Conservation (phyloP, 176 grass and related monocot genomes). For the Eragrostis nindensis region DNA sequence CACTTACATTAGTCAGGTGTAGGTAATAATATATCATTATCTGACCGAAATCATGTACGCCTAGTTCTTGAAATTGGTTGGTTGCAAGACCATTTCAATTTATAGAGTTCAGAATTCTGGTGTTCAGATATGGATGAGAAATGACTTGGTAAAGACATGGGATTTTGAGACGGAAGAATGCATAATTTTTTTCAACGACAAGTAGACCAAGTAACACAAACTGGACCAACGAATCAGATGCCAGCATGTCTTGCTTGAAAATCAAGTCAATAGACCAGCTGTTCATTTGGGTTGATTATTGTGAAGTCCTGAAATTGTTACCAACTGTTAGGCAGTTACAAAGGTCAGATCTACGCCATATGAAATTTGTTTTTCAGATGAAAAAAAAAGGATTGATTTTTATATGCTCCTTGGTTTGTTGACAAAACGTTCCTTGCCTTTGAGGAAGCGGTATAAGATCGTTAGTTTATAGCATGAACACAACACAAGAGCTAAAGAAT, state of each 20-base stretch:
- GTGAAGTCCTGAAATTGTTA: not conserved
- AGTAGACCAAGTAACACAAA: conserved; percentile 18
- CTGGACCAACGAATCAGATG: conserved; percentile 1
- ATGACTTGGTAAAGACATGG: conserved; percentile 10
- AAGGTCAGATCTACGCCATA: not conserved
- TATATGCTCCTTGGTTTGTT: too few species aligned
- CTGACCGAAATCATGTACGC: too few species aligned
- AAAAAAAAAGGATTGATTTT: too few species aligned
- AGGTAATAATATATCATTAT: too few species aligned
- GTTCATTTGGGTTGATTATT: not conserved
- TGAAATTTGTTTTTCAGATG: too few species aligned
- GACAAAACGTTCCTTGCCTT: too few species aligned
- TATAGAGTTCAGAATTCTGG: not conserved
- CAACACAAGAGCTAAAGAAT: too few species aligned
- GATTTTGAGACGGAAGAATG: not conserved
- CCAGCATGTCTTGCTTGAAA: not conserved
- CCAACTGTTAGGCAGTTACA: not conserved
- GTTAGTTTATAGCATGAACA: too few species aligned
- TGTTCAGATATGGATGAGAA: not conserved
- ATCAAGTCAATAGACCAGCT: conserved; percentile 6
- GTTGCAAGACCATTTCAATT: not conserved
- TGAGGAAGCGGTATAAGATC: too few species aligned
- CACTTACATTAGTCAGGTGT: too few species aligned
- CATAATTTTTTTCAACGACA: not conserved
- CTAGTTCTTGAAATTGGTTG: too few species aligned